Conservation (phyloP, 192 early-diverging fungal genomes). For the Diversispora eburnea region DNA sequence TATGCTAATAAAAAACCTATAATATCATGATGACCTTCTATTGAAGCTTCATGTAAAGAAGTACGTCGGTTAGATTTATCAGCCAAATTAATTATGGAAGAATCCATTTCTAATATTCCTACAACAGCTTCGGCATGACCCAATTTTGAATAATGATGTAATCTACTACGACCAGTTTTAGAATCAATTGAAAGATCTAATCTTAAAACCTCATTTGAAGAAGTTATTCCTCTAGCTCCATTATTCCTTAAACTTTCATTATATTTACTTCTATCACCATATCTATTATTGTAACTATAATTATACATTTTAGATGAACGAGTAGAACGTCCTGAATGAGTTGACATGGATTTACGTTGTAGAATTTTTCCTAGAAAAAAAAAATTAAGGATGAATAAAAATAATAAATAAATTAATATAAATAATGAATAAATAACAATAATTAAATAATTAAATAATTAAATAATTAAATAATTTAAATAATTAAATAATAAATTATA, state of each 20-base stretch:
- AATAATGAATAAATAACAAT: neutral
- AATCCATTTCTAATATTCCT: constrained; percentile 54
- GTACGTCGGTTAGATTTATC: constrained; percentile 64
- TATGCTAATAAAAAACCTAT: constrained; percentile 48
- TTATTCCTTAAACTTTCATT: neutral
- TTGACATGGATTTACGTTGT: neutral
- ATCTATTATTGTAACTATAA: neutral
- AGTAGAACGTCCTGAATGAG: constrained; percentile 1
- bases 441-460: too few species aligned
- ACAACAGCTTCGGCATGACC: constrained; percentile 50
- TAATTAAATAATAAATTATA: too few species aligned
- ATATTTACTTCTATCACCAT: constrained; percentile 4
- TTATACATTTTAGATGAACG: neutral
- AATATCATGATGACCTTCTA: constrained; percentile 43
- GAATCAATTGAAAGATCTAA: constrained; percentile 56
- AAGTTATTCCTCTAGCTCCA: constrained; percentile 2
- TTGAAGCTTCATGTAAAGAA: constrained; percentile 52
- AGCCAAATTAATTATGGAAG: constrained; percentile 53
- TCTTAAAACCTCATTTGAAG: constrained; percentile 33
- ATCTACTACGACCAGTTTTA: constrained; percentile 59
- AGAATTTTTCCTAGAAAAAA: neutral
- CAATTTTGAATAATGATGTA: constrained; percentile 63
- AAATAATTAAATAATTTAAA: too few species aligned
- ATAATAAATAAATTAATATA: neutral
- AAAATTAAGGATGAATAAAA: neutral